Base-by-base conservation (phyloP, 805 yeast genomes). In the Lipomyces japonicus region DNA sequence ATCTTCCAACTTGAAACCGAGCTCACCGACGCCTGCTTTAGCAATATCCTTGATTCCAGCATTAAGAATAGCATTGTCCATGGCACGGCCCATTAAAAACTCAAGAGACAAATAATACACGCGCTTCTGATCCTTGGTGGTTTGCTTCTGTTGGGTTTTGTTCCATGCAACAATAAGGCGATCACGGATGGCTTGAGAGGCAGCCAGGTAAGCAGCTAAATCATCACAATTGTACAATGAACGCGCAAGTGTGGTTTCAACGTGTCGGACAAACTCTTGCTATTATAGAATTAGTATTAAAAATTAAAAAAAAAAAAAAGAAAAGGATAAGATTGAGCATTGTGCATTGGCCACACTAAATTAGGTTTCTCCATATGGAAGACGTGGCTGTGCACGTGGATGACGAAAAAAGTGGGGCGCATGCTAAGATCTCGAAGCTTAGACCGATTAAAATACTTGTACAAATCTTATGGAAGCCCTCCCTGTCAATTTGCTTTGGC, bases 21-120 rank as follows among this genome's bases (percentile, higher is more conserved):
- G 76, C 47, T 86, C 88, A 46, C 74, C 75, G 46, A 81, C 74
- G 2, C 85, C 79, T 3, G 51, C 14, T 14, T 65, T 60, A 39
- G 88, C 79, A 45, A 78, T 69, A 34, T 75, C 80, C 67, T 88
- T 82, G 45, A 80, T 75, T 32, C 82, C 78, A 61, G 84, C 75
- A 68, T 90, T 89, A 68, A 89, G 84, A 71, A 90, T 71, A 28
- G 97, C 96, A 66, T 90, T 90, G 69, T 90, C 97, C 75, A 89
- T 75, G 41, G 96, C 96, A 63, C 96, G 79, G 39, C 97, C 97
- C 95, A 89, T 87, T 57, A 89, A 72, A 42, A 87, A 89, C 70
- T 89, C 97, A 60, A 89, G 74, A 2, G 95, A 86, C 53, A 89
- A 68, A 66, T 89, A 89, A 69, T 89, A 89, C 37, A 89, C 83